phyloP scores from a whole-genome alignment of 2,329 filamentous ascomycete species.

The Penicillium corylophilum region DNA sequence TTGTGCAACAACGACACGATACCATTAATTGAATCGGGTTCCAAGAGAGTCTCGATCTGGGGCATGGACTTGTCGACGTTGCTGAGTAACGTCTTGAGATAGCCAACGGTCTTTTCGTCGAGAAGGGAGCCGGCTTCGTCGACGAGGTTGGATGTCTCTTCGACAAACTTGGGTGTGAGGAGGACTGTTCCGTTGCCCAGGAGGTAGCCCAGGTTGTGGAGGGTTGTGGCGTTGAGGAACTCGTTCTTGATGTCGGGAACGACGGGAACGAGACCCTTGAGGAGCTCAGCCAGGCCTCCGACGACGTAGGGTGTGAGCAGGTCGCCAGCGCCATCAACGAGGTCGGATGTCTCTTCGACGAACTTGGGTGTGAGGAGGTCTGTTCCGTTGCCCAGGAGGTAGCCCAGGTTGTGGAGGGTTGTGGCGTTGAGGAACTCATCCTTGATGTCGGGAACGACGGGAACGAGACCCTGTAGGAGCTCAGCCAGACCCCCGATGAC shows the following conservation, averaged over 20 bases:
- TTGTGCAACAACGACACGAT: slow-evolving; percentile 26
- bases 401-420: slow-evolving; percentile 29
- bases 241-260: slow-evolving; percentile 22
- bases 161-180: slow-evolving; percentile 32
- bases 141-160: slow-evolving; percentile 29
- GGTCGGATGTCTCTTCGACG: slow-evolving; percentile 28
- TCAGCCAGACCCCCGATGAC: slow-evolving; percentile 22
- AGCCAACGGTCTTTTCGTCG: slow-evolving; percentile 27
- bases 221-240: slow-evolving; percentile 26
- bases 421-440: slow-evolving; percentile 25
- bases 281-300: slow-evolving; percentile 21
- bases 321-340: slow-evolving; percentile 22
- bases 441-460: slow-evolving; percentile 21
- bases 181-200: slow-evolving; percentile 32
- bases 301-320: slow-evolving; percentile 20
- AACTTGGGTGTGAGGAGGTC: slow-evolving; percentile 31
- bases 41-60: slow-evolving; percentile 29
- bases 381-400: slow-evolving; percentile 33
- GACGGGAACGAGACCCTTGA: slow-evolving; percentile 20
- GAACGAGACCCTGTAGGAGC: slow-evolving; percentile 19
- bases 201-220: slow-evolving; percentile 29
- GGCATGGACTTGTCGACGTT: slow-evolving; percentile 29
- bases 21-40: slow-evolving; percentile 24
- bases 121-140: slow-evolving; percentile 29
- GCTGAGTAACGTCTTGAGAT: slow-evolving; percentile 27